Evolutionary conservation across 2,329 filamentous ascomycete genomes (phyloP).

Genomic region (Neofusicoccum sp.): DNA sequence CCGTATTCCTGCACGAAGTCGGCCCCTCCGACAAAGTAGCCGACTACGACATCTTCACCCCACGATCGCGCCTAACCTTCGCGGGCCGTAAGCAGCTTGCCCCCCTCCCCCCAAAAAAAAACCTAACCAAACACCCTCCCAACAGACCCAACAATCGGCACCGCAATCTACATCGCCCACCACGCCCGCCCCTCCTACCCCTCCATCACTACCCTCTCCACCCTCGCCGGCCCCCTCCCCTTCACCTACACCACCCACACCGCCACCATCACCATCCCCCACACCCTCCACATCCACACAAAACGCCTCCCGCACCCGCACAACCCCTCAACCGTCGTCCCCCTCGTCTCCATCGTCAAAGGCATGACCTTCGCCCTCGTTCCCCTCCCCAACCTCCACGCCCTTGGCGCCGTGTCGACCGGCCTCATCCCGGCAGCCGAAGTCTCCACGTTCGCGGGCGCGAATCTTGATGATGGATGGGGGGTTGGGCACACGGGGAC

Average conservation of each 20-base stretch:
- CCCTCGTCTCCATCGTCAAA: constrained; percentile 61
- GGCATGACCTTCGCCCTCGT: constrained; percentile 74
- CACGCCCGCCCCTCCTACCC: neutral
- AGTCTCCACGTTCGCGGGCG: constrained; percentile 37
- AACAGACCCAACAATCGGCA: constrained; percentile 55
- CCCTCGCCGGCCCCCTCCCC: neutral
- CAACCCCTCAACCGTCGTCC: constrained; percentile 26
- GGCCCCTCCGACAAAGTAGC: constrained; percentile 25
- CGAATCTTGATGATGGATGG: constrained; percentile 55
- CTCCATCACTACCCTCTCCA: neutral
- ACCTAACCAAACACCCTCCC: neutral
- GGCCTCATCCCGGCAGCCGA: constrained; percentile 46
- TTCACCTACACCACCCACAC: neutral
- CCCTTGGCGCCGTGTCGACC: constrained; percentile 53
- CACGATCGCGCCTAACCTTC: constrained; percentile 56
- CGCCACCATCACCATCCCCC: constrained; percentile 57
- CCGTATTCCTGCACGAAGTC: constrained; percentile 55
- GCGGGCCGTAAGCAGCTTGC: constrained; percentile 49
- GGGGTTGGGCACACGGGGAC: constrained; percentile 53
- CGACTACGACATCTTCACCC: constrained; percentile 58
- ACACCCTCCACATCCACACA: constrained; percentile 65
- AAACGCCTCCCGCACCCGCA: constrained; percentile 27
- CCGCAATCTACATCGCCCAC: constrained; percentile 36
- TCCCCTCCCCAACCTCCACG: constrained; percentile 61
- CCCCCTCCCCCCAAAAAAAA: constrained; percentile 46